Evolutionary conservation across 345 rosid genomes (phyloP), one percentile per base, ranked within the genome.

Genomic region (Dipteronia sinensis): DNA sequence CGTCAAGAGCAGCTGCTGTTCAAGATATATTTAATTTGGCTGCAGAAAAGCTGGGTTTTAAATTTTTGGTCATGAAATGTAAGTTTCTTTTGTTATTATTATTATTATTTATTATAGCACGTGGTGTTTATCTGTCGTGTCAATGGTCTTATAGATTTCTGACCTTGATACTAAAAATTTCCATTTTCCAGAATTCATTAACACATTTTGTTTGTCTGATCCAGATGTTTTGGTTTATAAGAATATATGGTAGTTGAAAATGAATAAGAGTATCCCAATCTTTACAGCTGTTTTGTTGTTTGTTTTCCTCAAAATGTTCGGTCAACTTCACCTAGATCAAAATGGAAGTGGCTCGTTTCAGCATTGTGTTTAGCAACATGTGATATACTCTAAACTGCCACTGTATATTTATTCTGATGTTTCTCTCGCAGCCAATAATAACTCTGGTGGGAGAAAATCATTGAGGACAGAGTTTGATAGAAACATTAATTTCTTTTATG

Each of bases 1-100:
- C 93, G 79, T 85, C 98, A 65, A 92, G 87, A 85, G 88, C 76
- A 44, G 81, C 87, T 78, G 84, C 84, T 81, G 87, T 92, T 80
- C 84, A 82, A 82, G 80, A 89, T 78, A 88, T 95, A 66, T 92
- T 90, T 89, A 84, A 79, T 75, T 82, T 93, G 78, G 98, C 98
- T 65, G 93, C 96, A 63, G 90, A 93, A 78, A 95, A 89, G 81
- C 79, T 95, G 85, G 93, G 98, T n/a, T 92, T 95, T 80, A 87
- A 90, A 79, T 93, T 95, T 80, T 82, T 81, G 49, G 73, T 84
- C 3, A 78, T 59, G 66, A 89, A 89, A 80, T 86, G 98, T 89
- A 87, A 86, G 97, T 84, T 75, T 42, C 10, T 42, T 8, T 42
- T 8, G 2, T 42, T 42, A 49, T 46, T 58, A 2, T 44, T 13